These are phyloP conservation scores for Botryotinia calthae DNA, from an alignment of 2,329 filamentous ascomycete genomes.

Conservation along the genomic window DNA sequence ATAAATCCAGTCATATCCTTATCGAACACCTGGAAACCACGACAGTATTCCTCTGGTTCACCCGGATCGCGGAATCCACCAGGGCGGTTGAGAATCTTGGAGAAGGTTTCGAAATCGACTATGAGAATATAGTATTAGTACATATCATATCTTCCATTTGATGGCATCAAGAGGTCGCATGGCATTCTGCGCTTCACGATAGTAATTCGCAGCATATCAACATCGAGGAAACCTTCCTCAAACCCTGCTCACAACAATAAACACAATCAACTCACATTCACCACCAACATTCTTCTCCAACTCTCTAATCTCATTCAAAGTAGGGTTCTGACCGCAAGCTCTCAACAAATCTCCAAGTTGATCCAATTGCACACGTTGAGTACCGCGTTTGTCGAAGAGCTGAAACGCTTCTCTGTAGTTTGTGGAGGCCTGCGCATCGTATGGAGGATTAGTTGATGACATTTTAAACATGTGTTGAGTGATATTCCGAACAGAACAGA, in stretches of 20 bases:
- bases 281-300: slow-evolving; percentile 85
- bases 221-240: neutral
- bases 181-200: neutral
- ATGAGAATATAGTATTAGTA: slow-evolving; percentile 14
- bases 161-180: neutral
- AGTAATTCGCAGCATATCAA: neutral
- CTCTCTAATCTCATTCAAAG: slow-evolving; percentile 85
- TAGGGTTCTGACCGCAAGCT: slow-evolving; percentile 97
- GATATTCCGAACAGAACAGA: neutral
- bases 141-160: neutral
- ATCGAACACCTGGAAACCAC: slow-evolving; percentile 98
- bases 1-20: slow-evolving; percentile 99
- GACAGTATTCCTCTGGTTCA: slow-evolving; percentile 96
- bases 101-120: slow-evolving; percentile 99
- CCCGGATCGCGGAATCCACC: slow-evolving; percentile 97
- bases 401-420: slow-evolving; percentile 99
- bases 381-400: slow-evolving; percentile 99
- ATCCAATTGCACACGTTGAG: slow-evolving; percentile 82
- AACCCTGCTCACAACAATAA: neutral
- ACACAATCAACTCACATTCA: slow-evolving; percentile 69
- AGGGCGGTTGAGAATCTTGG: slow-evolving; percentile 93
- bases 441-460: slow-evolving; percentile 31
- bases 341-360: slow-evolving; percentile 90
- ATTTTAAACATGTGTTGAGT: slow-evolving; percentile 21
- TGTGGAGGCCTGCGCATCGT: slow-evolving; percentile 65